Evolutionary conservation across 176 grass and related monocot genomes (phyloP).

Genomic region (Cenchrus purpureus): DNA sequence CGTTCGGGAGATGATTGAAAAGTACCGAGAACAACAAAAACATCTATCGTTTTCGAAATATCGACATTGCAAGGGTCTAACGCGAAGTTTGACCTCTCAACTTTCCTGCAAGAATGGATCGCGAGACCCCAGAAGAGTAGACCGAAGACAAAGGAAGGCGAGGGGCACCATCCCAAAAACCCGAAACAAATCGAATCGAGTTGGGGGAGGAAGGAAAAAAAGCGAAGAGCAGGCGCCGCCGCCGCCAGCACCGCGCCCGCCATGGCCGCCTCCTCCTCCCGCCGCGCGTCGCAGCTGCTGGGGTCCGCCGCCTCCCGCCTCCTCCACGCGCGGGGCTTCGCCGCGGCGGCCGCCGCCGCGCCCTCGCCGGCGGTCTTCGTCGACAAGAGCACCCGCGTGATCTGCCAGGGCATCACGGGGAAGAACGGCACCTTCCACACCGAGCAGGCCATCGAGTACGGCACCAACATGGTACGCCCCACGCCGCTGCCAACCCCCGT

Average conservation of each 20-base stretch:
- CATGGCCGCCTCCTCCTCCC: conserved; percentile 59
- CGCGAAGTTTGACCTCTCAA: conserved; percentile 37
- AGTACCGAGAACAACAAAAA: too few species aligned
- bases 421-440: conserved; percentile 99
- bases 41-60: neutral
- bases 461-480: conserved; percentile 85
- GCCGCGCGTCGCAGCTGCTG: conserved; percentile 71
- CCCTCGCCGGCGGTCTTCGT: conserved; percentile 89
- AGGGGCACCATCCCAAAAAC: conserved; percentile 25
- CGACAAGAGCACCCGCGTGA: conserved; percentile 99
- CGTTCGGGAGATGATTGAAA: neutral
- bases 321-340: conserved; percentile 58
- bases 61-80: neutral
- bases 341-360: conserved; percentile 63
- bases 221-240: conserved; percentile 43
- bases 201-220: neutral
- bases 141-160: conserved; percentile 23
- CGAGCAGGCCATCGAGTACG: conserved; percentile 99
- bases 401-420: conserved; percentile 99
- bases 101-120: conserved; percentile 64
- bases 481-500: neutral
- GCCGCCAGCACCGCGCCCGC: conserved; percentile 37
- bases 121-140: conserved; percentile 26
- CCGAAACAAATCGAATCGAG: conserved; percentile 49
- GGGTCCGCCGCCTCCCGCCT: conserved; percentile 70